A percentile compares a stretch with the other conserved stretches of the same genome.
Evolutionary conservation across 2,329 filamentous ascomycete species (phyloP).

Genomic region (Lasiodiplodia theobromae): DNA sequence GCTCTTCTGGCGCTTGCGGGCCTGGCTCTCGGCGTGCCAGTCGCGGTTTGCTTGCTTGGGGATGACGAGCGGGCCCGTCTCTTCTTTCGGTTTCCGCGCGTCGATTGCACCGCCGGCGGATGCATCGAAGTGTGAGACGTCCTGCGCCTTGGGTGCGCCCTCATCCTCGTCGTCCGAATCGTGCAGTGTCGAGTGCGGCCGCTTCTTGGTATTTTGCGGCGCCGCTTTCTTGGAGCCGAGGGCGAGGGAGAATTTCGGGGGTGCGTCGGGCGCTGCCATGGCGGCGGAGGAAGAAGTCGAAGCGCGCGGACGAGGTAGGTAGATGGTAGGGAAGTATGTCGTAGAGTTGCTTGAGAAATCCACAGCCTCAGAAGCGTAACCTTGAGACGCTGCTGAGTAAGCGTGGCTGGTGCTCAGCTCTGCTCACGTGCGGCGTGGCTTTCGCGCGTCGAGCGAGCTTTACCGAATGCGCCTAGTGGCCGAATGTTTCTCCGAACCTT

Average conservation of each 20-base stretch:
- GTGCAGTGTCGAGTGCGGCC: constrained; percentile 50
- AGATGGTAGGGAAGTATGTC: not conserved
- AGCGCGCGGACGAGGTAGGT: not conserved
- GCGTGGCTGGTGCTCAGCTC: not conserved
- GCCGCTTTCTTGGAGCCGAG: constrained; percentile 29
- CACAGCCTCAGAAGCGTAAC: constrained; percentile 4
- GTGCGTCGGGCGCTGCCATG: constrained; percentile 23
- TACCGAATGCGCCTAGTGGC: constrained; percentile 3
- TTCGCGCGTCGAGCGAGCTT: not conserved
- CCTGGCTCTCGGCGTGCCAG: constrained; percentile 63
- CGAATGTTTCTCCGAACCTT: constrained; percentile 26
- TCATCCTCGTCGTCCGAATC: constrained; percentile 68
- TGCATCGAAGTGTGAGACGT: constrained; percentile 63
- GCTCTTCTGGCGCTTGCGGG: constrained; percentile 59
- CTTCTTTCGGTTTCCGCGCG: constrained; percentile 40
- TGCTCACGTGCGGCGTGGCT: not conserved
- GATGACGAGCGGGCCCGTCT: constrained; percentile 63
- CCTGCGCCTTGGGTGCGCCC: constrained; percentile 47
- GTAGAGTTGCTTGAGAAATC: not conserved
- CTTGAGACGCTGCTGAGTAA: constrained; percentile 4
- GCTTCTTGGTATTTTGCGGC: constrained; percentile 46
- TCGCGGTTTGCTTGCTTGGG: constrained; percentile 65
- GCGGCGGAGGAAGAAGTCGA: not conserved
- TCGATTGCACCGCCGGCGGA: constrained; percentile 58
- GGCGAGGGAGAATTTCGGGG: constrained; percentile 26